These are phyloP conservation scores for Aspergillus carlsbadensis DNA, from an alignment of 495 filamentous ascomycete species.

Conservation along the genomic window DNA sequence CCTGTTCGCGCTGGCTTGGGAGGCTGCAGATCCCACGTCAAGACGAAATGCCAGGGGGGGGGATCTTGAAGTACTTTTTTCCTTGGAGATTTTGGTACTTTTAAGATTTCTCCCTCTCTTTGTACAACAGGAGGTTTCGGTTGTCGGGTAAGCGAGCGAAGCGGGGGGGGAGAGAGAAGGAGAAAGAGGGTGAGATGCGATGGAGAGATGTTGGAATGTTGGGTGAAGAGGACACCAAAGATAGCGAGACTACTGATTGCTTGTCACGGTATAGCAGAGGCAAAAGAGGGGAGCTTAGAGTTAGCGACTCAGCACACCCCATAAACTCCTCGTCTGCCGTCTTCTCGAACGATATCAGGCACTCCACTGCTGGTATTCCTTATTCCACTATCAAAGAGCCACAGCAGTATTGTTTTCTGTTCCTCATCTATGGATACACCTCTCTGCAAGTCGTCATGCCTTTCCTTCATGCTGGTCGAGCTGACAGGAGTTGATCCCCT, in stretches of 20 bases:
- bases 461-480: background rate
- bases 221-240: background rate
- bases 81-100: background rate
- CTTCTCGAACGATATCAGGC: too few species aligned
- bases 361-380: too few species aligned
- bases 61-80: conserved; percentile 9
- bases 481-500: too few species aligned
- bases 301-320: conserved; percentile 10
- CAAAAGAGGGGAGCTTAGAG: background rate
- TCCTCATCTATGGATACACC: too few species aligned
- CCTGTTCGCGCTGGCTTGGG: conserved; percentile 14
- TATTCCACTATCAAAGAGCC: too few species aligned
- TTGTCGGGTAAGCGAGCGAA: conserved; percentile 17
- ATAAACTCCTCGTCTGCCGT: background rate
- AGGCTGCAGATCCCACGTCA: conserved; percentile 20
- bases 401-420: background rate
- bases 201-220: conserved; percentile 1
- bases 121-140: conserved; percentile 11
- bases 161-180: conserved; percentile 16
- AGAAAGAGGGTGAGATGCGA: conserved; percentile 9
- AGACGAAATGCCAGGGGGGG: conserved; percentile 12
- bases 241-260: background rate
- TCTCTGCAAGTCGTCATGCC: too few species aligned
- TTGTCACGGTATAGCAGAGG: background rate
- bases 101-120: background rate